phyloP scores from a whole-genome alignment of 2,329 filamentous ascomycete species.

The Zymoseptoria tritici region DNA sequence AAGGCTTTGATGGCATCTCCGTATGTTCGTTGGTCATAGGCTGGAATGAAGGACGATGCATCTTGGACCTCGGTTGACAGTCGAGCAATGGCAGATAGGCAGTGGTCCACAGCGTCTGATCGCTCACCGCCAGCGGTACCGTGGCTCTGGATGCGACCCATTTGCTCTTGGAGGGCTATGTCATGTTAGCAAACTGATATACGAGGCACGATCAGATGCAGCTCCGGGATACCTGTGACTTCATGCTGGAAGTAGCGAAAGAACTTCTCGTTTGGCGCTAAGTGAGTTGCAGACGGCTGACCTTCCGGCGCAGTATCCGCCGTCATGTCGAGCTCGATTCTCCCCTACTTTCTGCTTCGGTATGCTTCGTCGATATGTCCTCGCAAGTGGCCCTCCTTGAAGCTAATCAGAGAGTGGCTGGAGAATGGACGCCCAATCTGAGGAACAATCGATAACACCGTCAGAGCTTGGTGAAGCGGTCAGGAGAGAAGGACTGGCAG shows the following conservation, averaged over 20 bases:
- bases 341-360: neutral
- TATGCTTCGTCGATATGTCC: neutral
- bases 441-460: too few relatives aligned
- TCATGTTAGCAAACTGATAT: neutral
- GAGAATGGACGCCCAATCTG: too few relatives aligned
- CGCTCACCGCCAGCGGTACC: slow-evolving; percentile 64
- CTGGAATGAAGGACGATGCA: slow-evolving; percentile 70
- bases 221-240: slow-evolving; percentile 50
- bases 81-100: slow-evolving; percentile 69
- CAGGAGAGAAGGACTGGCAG: too few relatives aligned
- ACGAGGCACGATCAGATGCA: neutral
- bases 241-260: slow-evolving; percentile 76
- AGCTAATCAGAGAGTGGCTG: neutral
- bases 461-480: too few relatives aligned
- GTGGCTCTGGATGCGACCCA: slow-evolving; percentile 58
- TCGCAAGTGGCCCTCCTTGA: neutral
- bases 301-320: slow-evolving; percentile 2
- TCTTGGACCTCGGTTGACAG: slow-evolving; percentile 81
- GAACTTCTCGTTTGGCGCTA: slow-evolving; percentile 64
- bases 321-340: neutral
- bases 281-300: neutral
- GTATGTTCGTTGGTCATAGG: slow-evolving; percentile 85
- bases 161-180: slow-evolving; percentile 67
- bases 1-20: slow-evolving; percentile 75
- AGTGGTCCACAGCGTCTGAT: slow-evolving; percentile 71